phyloP scores from a whole-genome alignment of 768 basidiomycete genomes.

The Lactifluus echinatus region DNA sequence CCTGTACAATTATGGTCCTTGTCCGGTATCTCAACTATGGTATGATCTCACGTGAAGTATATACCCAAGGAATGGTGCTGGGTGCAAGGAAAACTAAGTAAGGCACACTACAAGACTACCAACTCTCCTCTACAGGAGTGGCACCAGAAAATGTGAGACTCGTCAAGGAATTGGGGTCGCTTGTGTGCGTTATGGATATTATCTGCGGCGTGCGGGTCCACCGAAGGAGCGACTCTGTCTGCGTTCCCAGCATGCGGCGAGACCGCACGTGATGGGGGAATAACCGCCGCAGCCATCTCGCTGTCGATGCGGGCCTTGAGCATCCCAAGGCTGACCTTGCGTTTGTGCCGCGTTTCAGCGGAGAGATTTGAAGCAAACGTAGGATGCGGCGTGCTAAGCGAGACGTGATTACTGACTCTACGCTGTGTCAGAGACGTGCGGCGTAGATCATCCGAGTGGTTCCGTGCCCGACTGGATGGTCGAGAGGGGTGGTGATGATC shows the following conservation, averaged over 20 bases:
- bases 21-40: constrained; percentile 2
- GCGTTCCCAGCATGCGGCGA: constrained; percentile 35
- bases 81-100: background rate
- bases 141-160: constrained; percentile 88
- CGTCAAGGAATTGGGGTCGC: constrained; percentile 75
- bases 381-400: constrained; percentile 26
- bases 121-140: constrained; percentile 73
- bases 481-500: constrained; percentile 36
- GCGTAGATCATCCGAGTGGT: constrained; percentile 34
- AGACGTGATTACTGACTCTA: constrained; percentile 24
- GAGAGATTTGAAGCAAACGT: constrained; percentile 50
- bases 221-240: constrained; percentile 19
- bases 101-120: constrained; percentile 52
- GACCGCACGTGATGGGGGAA: constrained; percentile 43
- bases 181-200: constrained; percentile 4
- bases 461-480: constrained; percentile 35
- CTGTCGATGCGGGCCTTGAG: constrained; percentile 85
- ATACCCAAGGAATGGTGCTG: constrained; percentile 1
- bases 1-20: constrained; percentile 12
- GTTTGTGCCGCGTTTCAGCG: constrained; percentile 72
- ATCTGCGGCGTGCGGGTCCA: constrained; percentile 1
- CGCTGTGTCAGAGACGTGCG: constrained; percentile 30
- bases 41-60: constrained; percentile 4
- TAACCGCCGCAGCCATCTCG: constrained; percentile 45
- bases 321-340: constrained; percentile 79